Base-by-base conservation (phyloP, 176 grass and related monocot species). In the Neostapfia colusana region DNA sequence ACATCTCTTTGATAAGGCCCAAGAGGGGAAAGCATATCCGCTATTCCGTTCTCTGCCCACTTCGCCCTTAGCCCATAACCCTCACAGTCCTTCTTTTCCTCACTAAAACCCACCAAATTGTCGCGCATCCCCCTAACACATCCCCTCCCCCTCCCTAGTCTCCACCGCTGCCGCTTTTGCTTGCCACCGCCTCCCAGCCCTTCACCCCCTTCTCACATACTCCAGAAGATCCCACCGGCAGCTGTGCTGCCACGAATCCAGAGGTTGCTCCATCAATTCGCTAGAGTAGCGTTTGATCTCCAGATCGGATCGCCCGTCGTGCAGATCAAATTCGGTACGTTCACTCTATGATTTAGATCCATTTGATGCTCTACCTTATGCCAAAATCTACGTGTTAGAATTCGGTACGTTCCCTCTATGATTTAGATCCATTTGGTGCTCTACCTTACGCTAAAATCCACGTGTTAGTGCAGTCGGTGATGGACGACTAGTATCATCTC, bases 91-190 rank as follows among this genome's bases (percentile, higher is more conserved):
- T 14, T 15, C 21, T 43, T 31, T n/a, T 67, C 38, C 51, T 58
- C 78, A 28, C 66, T 55, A 81, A 72, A 81, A 39, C 78, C 78
- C 78, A 69, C 58, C 78, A 50, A 80, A 70, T 69, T 54, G 54
- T 18, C 65, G 38, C 38, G 41, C 38, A 15, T 12, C 72, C 39
- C 8, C 8, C 72, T 60, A 38, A 59, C 72, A 74, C 72, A 4
- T 1, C 37, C 23, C 54, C 26, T 38, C 43, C 31, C 13, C 28
- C 26, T 15, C 57, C 17, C 35, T 4, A 25, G 23, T 20, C 63
- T 7, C 48, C 76, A 26, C 76, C 78, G 53, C n/a, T n/a, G n/a
- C n/a, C n/a, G n/a, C n/a, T n/a, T n/a, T n/a, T n/a, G n/a, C n/a
- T n/a, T n/a, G n/a, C 43, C 78, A 35, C 58, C 63, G 39, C 21